Percentiles rank a stretch among this genome's conserved stretches.
phyloP scores from a whole-genome alignment of 352 stramenopile species.

The Phytophthora brassicae region DNA sequence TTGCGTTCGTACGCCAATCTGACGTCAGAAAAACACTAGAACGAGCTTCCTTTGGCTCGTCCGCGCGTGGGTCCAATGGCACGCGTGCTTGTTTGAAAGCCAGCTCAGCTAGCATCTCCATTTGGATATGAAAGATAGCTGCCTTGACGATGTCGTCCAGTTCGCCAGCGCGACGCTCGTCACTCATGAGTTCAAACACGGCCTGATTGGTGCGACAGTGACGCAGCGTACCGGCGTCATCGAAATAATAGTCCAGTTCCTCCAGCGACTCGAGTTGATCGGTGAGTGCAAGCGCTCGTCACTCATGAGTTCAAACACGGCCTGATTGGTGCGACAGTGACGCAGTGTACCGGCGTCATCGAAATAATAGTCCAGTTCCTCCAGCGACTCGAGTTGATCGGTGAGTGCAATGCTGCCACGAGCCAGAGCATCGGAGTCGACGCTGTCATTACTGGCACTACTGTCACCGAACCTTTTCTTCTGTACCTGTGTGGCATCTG shows the following conservation, averaged over 20 bases:
- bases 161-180: constrained; percentile 62
- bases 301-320: constrained; percentile 77
- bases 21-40: constrained; percentile 73
- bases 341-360: constrained; percentile 65
- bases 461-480: constrained; percentile 47
- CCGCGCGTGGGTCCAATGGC: constrained; percentile 50
- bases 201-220: constrained; percentile 75
- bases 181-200: constrained; percentile 77
- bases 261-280: constrained; percentile 76
- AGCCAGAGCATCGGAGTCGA: constrained; percentile 13
- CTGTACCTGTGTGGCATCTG: constrained; percentile 46
- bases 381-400: constrained; percentile 70
- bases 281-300: constrained; percentile 64
- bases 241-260: constrained; percentile 81
- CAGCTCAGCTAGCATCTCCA: constrained; percentile 81
- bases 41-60: constrained; percentile 70
- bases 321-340: constrained; percentile 72
- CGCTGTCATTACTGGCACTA: constrained; percentile 25
- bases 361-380: constrained; percentile 83
- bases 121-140: constrained; percentile 85
- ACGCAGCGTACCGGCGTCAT: constrained; percentile 61
- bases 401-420: constrained; percentile 51
- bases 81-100: constrained; percentile 75
- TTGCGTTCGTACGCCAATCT: constrained; percentile 59
- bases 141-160: constrained; percentile 82